These are phyloP conservation scores for Fusarium redolens DNA, from an alignment of 2,329 filamentous ascomycete genomes.

Conservation along the genomic window DNA sequence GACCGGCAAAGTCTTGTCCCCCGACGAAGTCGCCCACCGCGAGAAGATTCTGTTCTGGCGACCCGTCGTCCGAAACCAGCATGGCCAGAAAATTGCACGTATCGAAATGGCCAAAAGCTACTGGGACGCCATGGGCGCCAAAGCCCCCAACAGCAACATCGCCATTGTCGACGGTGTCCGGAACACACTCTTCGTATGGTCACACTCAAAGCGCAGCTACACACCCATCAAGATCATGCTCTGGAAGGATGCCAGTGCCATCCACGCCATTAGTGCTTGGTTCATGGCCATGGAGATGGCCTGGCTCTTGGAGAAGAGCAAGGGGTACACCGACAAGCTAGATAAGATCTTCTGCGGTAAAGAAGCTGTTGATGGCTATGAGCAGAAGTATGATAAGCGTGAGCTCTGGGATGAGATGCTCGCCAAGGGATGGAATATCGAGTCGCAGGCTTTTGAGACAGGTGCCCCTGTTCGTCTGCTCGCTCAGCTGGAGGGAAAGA, in stretches of 20 bases:
- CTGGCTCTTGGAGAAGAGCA: slow-evolving; percentile 46
- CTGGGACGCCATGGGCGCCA: slow-evolving; percentile 48
- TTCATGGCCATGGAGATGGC: slow-evolving; percentile 53
- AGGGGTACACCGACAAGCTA: slow-evolving; percentile 36
- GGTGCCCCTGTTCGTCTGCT: slow-evolving; percentile 49
- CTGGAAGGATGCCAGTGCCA: slow-evolving; percentile 45
- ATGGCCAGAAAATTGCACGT: slow-evolving; percentile 44
- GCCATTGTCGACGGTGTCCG: slow-evolving; percentile 46
- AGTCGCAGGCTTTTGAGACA: slow-evolving; percentile 53
- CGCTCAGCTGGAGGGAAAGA: slow-evolving; percentile 38
- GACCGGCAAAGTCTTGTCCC: slow-evolving; percentile 66
- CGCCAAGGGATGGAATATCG: slow-evolving; percentile 50
- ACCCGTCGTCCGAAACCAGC: slow-evolving; percentile 46
- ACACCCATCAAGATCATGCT: slow-evolving; percentile 52
- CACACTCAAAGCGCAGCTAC: slow-evolving; percentile 30
- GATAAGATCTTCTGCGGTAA: slow-evolving; percentile 31
- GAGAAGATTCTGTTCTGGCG: slow-evolving; percentile 71
- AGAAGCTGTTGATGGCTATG: slow-evolving; percentile 19
- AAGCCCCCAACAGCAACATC: slow-evolving; percentile 28
- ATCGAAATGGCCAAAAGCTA: slow-evolving; percentile 59
- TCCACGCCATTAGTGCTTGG: slow-evolving; percentile 52
- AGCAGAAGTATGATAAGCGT: slow-evolving; percentile 32
- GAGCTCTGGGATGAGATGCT: slow-evolving; percentile 47
- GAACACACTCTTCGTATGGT: slow-evolving; percentile 47
- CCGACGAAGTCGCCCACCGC: slow-evolving; percentile 71